phyloP scores from a whole-genome alignment of 805 yeast genomes.

The Kodamaea hsintzibuensis region DNA sequence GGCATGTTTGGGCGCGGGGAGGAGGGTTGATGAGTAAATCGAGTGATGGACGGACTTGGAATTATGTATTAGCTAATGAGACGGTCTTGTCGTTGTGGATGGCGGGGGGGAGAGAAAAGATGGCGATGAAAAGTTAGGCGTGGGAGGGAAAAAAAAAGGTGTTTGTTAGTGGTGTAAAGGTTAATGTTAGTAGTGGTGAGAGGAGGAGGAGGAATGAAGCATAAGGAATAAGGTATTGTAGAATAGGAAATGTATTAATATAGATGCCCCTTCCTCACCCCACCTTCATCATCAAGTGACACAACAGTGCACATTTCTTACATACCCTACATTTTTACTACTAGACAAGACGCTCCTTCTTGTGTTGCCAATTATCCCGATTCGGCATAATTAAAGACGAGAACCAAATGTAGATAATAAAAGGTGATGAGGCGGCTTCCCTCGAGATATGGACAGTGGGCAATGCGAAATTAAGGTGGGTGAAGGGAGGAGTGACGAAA shows the following conservation, averaged over 20 bases:
- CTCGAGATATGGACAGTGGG: neutral
- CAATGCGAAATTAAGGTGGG: slow-evolving; percentile 1
- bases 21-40: neutral
- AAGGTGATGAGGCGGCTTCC: neutral
- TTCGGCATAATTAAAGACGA: slow-evolving; percentile 8
- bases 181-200: neutral
- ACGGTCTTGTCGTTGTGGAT: no score
- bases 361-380: slow-evolving; percentile 6
- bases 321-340: neutral
- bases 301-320: neutral
- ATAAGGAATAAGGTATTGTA: neutral
- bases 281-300: neutral
- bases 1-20: neutral
- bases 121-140: no score
- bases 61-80: no score
- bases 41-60: neutral
- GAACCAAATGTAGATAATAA: neutral
- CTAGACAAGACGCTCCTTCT: slow-evolving; percentile 2
- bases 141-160: no score
- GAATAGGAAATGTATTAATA: no score
- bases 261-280: neutral
- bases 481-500: neutral
- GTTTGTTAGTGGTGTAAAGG: no score
- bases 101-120: no score
- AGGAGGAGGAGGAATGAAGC: neutral